These are phyloP conservation scores for Penicillium sp. DNA, from an alignment of 2,329 filamentous ascomycete genomes.

Conservation along the genomic window DNA sequence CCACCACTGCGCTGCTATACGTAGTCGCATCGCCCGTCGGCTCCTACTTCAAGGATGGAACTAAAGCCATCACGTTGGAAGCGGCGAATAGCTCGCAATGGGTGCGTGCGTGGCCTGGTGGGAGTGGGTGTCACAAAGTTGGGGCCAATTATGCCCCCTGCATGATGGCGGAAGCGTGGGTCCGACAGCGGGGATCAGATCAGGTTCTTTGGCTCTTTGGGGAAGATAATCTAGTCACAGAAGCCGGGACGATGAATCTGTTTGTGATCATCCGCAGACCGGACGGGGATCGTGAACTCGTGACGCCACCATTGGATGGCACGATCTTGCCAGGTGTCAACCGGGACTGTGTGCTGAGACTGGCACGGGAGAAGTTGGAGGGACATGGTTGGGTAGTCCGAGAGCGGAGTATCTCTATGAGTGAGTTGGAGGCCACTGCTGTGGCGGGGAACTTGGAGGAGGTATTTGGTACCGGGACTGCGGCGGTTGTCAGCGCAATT, in stretches of 20 bases:
- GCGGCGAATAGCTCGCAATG: background rate
- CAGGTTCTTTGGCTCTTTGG: background rate
- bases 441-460: background rate
- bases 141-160: background rate
- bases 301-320: background rate
- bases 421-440: background rate
- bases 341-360: background rate
- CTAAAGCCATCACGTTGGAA: background rate
- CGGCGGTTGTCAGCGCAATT: background rate
- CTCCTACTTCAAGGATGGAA: background rate
- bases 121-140: background rate
- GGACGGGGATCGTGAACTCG: background rate
- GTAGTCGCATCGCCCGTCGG: background rate
- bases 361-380: background rate
- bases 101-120: background rate
- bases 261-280: background rate
- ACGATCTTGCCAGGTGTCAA: background rate
- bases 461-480: background rate
- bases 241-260: background rate
- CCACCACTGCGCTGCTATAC: background rate
- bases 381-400: background rate
- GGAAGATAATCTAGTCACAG: background rate
- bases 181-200: background rate
- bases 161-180: background rate
- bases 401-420: background rate